phyloP scores from a whole-genome alignment of 2,329 filamentous ascomycete genomes.

The Macrophomina phaseolina region DNA sequence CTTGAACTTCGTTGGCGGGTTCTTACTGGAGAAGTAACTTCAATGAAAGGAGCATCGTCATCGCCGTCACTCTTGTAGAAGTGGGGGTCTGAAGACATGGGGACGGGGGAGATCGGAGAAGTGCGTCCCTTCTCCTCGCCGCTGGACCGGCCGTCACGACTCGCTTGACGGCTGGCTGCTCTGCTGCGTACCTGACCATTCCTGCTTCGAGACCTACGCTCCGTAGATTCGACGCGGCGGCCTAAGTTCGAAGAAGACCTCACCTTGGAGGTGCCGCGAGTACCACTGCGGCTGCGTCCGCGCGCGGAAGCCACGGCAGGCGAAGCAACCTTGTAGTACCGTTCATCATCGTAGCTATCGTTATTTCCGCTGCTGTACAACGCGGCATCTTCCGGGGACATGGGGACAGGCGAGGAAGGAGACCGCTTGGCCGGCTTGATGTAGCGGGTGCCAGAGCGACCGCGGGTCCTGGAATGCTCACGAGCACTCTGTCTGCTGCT shows the following conservation, averaged over 20 bases:
- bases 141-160: slow-evolving; percentile 52
- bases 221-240: slow-evolving; percentile 44
- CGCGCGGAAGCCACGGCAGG: slow-evolving; percentile 44
- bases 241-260: slow-evolving; percentile 45
- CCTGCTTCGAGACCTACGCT: slow-evolving; percentile 38
- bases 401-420: slow-evolving; percentile 88
- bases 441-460: slow-evolving; percentile 68
- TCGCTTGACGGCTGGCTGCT: slow-evolving; percentile 50
- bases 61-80: slow-evolving; percentile 55
- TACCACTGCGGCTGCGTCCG: slow-evolving; percentile 42
- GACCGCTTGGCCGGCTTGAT: slow-evolving; percentile 82
- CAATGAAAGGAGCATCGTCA: slow-evolving; percentile 55
- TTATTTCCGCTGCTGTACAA: slow-evolving; percentile 48
- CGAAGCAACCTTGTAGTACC: slow-evolving; percentile 52
- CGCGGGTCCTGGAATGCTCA: slow-evolving; percentile 68
- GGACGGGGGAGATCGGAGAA: slow-evolving; percentile 82
- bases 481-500: slow-evolving; percentile 14
- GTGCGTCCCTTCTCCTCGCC: slow-evolving; percentile 54
- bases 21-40: slow-evolving; percentile 52
- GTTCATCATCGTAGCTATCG: slow-evolving; percentile 56
- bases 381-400: slow-evolving; percentile 82
- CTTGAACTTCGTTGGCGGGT: slow-evolving; percentile 59
- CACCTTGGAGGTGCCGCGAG: slow-evolving; percentile 38
- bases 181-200: slow-evolving; percentile 31
- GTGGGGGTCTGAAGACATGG: slow-evolving; percentile 68